Conservation (phyloP, 805 yeast species). For the Clavispora fructus region DNA sequence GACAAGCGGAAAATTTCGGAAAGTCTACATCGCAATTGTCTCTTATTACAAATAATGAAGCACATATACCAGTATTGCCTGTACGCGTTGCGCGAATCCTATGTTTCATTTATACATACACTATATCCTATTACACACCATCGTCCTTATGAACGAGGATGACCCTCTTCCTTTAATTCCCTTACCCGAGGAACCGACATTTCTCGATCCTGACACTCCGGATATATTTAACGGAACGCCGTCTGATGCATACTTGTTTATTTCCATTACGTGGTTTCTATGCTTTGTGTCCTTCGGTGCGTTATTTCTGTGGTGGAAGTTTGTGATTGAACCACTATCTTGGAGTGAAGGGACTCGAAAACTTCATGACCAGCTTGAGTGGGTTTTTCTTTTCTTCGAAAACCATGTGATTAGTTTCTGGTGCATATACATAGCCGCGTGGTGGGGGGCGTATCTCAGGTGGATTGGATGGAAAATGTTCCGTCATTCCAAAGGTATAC, state of each 20-base stretch:
- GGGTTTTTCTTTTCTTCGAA: slow-evolving; percentile 21
- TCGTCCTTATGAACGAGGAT: not conserved
- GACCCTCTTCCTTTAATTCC: slow-evolving; percentile 15
- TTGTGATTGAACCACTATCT: slow-evolving; percentile 26
- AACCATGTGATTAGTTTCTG: slow-evolving; percentile 28
- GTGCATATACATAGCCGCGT: slow-evolving; percentile 35
- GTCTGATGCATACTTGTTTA: slow-evolving; percentile 18
- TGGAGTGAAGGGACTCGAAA: slow-evolving; percentile 5
- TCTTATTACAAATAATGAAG: too few relatives aligned
- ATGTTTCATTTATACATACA: not conserved
- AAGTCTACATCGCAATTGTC: too few relatives aligned
- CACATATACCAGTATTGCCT: too few relatives aligned
- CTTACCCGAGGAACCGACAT: slow-evolving; percentile 1
- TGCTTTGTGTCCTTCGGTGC: slow-evolving; percentile 31
- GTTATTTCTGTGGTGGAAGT: slow-evolving; percentile 32
- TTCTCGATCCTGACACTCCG: not conserved
- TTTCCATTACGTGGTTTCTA: slow-evolving; percentile 26
- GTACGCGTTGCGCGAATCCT: not conserved
- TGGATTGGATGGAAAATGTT: slow-evolving; percentile 82
- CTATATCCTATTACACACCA: not conserved
- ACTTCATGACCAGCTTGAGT: slow-evolving; percentile 9
- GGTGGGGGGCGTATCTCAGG: slow-evolving; percentile 67
- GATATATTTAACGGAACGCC: not conserved
- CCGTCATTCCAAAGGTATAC: slow-evolving; percentile 68
- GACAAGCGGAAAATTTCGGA: too few relatives aligned